phyloP scores from a whole-genome alignment of 257 asterid species.

The Gentiana macrophylla region DNA sequence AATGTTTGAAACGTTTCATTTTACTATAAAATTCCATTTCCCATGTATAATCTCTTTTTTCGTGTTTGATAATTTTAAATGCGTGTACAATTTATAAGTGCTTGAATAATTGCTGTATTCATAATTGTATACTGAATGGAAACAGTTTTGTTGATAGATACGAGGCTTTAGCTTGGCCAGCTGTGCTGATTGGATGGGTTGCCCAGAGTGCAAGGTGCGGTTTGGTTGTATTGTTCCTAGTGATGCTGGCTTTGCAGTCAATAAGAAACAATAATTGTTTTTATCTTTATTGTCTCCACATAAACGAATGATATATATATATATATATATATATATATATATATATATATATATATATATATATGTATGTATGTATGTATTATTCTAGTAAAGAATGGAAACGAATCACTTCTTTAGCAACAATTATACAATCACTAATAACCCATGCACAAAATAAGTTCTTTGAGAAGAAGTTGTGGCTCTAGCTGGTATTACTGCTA shows the following conservation, averaged over 20 bases:
- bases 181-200: conserved; percentile 91
- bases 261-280: no score
- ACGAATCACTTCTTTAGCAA: no score
- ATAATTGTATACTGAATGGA: conserved; percentile 7
- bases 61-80: background rate
- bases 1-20: background rate
- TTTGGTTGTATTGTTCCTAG: background rate
- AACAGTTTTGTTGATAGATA: conserved; percentile 41
- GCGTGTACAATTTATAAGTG: background rate
- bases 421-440: no score
- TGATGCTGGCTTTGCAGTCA: background rate
- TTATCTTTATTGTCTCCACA: no score
- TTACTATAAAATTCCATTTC: background rate
- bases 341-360: no score
- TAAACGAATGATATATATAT: no score
- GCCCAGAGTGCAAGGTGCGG: conserved; percentile 95
- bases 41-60: background rate
- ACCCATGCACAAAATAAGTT: no score
- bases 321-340: no score
- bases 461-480: no score
- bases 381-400: no score
- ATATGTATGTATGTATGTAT: no score
- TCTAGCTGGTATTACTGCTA: no score
- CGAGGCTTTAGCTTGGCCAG: conserved; percentile 99
- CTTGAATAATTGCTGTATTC: background rate